Conservation (phyloP, 352 stramenopile genomes). For the Phytophthora palmivora region DNA sequence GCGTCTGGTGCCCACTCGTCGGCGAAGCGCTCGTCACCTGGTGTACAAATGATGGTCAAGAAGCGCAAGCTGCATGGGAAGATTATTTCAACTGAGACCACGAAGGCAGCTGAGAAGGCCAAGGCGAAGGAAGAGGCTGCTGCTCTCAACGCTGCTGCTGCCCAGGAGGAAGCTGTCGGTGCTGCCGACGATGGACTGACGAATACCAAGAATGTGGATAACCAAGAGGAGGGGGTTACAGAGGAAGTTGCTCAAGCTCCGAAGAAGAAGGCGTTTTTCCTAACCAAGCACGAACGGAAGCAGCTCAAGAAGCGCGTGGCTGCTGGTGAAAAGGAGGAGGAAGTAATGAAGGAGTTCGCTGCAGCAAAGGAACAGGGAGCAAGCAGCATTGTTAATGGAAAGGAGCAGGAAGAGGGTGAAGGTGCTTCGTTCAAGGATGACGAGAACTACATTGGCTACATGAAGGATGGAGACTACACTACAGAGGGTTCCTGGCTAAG, state of each 20-base stretch:
- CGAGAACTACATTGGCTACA: conserved; percentile 89
- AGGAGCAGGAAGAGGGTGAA: conserved; percentile 38
- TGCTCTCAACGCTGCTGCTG: conserved; percentile 34
- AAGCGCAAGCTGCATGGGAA: conserved; percentile 88
- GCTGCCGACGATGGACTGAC: conserved; percentile 15
- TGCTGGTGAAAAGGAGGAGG: conserved; percentile 73
- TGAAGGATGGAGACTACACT: conserved; percentile 80
- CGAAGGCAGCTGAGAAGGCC: conserved; percentile 40
- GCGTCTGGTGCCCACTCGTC: conserved; percentile 85
- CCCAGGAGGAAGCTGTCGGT: conserved; percentile 36
- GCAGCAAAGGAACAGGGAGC: conserved; percentile 51
- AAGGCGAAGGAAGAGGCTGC: conserved; percentile 51
- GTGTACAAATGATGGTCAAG: conserved; percentile 86
- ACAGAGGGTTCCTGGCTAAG: conserved; percentile 78
- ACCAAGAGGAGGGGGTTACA: background rate
- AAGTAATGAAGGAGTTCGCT: conserved; percentile 72
- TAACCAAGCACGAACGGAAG: conserved; percentile 96
- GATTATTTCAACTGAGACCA: conserved; percentile 86
- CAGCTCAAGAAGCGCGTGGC: conserved; percentile 92
- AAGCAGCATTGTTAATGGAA: conserved; percentile 9
- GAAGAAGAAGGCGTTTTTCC: conserved; percentile 81
- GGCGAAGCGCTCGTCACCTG: conserved; percentile 78
- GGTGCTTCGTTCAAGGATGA: conserved; percentile 72
- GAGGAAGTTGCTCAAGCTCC: conserved; percentile 6
- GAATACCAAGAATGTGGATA: conserved; percentile 16